Base-by-base conservation (phyloP, 108 stramenopile genomes). In the Skeletonema menzelii region DNA sequence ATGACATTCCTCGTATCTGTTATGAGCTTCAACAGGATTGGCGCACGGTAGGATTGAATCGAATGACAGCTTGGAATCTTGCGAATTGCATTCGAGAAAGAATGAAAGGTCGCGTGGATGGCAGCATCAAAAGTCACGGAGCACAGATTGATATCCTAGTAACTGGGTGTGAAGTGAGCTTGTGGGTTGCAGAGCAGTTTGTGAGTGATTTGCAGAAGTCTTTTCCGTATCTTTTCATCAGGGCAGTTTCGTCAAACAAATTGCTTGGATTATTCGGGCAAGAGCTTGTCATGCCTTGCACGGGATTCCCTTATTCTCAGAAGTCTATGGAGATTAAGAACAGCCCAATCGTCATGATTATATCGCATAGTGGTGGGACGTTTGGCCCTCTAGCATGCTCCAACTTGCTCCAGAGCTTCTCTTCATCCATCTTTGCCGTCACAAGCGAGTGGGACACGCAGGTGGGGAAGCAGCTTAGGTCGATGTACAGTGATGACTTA, bases 171-270 rank as follows among this genome's bases (percentile, higher is more conserved):
- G 88, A 89, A 65, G 86, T 85, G 15, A 66, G 56, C 8, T 73
- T 89, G 31, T 89, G 88, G 88, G 68, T 89, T 2, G 86, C 82
- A 22, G 86, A 89, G 56, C 86, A 89, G 47, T 89, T 86, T 64
- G 86, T 72, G 7, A 47, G 73, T 22, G 88, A 86, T 56, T 59
- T 89, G 55, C 73, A 82, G 47, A 79, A 77, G 30, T 37, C 69
- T 13, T 83, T 89, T 62, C 86, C 88, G 14, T 65, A 70, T 32
- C 73, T 89, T 0, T 82, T 82, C 56, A 67, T 89, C 31, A 65
- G 53, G 37, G 70, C 82, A 12, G 73, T 83, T 5, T 72, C 70
- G 42, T 72, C 81, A 27, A 89, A 89, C 69, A 87, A 86, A 70
- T 40, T 88, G 27, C 80, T 88, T 24, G 87, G 85, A 12, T 69